Conservation (phyloP, 2,329 filamentous ascomycete genomes). For the Colletotrichum higginsianum region DNA sequence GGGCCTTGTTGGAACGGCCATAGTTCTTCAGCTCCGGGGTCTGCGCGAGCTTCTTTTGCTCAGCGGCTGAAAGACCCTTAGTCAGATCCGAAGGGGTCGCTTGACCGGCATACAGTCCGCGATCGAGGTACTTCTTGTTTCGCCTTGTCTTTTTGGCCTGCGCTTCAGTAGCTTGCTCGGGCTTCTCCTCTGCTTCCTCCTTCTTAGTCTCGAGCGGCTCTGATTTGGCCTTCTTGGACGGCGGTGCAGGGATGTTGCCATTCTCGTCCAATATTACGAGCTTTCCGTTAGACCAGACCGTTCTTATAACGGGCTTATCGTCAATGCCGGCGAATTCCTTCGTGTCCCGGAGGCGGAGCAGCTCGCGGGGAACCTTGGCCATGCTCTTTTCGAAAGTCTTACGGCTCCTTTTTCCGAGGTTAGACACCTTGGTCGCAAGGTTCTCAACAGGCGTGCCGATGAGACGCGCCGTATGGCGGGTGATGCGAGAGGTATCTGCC, state of each 20-base stretch:
- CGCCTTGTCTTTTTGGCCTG: constrained; percentile 59
- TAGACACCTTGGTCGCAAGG: constrained; percentile 64
- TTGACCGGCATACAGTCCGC: constrained; percentile 92
- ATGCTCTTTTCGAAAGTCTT: constrained; percentile 66
- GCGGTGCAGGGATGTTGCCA: constrained; percentile 50
- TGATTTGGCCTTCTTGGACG: constrained; percentile 44
- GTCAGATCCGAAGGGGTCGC: constrained; percentile 64
- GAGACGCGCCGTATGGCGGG: constrained; percentile 62
- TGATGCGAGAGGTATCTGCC: constrained; percentile 50
- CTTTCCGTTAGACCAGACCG: constrained; percentile 77
- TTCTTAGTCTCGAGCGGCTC: constrained; percentile 44
- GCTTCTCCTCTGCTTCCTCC: constrained; percentile 49
- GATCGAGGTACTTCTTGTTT: constrained; percentile 83
- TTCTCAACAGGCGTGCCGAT: constrained; percentile 60
- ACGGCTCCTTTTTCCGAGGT: constrained; percentile 73
- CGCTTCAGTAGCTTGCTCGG: constrained; percentile 55
- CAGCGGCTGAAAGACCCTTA: constrained; percentile 63
- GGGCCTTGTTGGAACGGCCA: constrained; percentile 66
- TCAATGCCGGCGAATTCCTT: constrained; percentile 74
- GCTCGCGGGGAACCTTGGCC: constrained; percentile 68
- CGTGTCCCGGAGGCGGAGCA: constrained; percentile 73
- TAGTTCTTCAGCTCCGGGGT: constrained; percentile 63
- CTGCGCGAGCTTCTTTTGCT: constrained; percentile 67
- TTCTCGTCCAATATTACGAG: constrained; percentile 65
- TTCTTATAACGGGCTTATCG: constrained; percentile 69